A percentile compares a stretch with the other conserved stretches of the same genome.
Conservation (phyloP, 345 rosid species). For the Noccaea bulbosa region DNA sequence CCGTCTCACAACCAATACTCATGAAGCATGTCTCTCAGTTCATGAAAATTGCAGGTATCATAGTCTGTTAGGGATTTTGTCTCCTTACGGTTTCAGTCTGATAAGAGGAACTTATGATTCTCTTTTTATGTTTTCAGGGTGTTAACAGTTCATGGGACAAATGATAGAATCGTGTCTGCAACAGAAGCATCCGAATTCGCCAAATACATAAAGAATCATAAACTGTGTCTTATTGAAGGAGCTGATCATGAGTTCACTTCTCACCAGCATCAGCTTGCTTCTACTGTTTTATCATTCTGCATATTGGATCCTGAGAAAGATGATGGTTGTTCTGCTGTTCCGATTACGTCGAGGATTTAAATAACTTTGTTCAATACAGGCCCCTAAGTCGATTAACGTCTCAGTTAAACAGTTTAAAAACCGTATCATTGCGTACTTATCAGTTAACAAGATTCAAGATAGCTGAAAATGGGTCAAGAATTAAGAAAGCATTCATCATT, state of each 20-base stretch:
- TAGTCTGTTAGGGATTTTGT: background rate
- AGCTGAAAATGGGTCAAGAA: background rate
- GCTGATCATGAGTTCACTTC: conserved; percentile 87
- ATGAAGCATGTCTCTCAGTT: conserved; percentile 59
- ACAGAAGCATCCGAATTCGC: conserved; percentile 74
- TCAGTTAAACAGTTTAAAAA: background rate
- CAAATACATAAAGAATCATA: conserved; percentile 63
- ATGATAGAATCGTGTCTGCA: conserved; percentile 62
- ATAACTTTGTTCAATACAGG: conserved; percentile 1
- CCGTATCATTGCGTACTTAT: background rate
- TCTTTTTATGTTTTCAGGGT: conserved; percentile 53
- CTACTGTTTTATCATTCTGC: conserved; percentile 56
- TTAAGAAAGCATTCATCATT: conserved; percentile 1
- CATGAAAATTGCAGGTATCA: conserved; percentile 63
- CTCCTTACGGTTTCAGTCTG: conserved; percentile 7
- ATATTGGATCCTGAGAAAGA: conserved; percentile 32
- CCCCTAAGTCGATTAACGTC: background rate
- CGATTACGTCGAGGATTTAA: conserved; percentile 38
- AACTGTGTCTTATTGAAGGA: conserved; percentile 63
- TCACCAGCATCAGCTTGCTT: conserved; percentile 67
- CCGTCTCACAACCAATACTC: conserved; percentile 63
- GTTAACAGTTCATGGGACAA: conserved; percentile 76
- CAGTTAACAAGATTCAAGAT: background rate
- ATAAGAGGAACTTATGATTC: background rate
- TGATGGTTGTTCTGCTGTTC: conserved; percentile 7